Conservation (phyloP, 129 eudicot species). For the Deinandra increscens region DNA sequence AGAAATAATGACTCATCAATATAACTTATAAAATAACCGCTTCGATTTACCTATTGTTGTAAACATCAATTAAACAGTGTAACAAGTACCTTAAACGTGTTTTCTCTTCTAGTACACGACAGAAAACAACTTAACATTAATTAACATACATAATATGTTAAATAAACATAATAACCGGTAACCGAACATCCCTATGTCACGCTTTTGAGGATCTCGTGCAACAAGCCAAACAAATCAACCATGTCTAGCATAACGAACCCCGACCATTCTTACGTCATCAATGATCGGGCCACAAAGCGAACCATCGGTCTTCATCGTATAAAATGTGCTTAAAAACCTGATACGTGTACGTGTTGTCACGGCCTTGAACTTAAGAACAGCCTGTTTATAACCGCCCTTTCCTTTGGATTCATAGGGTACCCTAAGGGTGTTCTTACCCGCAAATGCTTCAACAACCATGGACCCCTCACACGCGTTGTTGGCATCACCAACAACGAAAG, state of each 20-base stretch:
- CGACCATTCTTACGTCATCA: slow-evolving; percentile 66
- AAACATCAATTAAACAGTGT: not conserved
- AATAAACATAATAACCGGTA: slow-evolving; percentile 33
- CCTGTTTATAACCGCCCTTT: slow-evolving; percentile 52
- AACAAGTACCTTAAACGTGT: slow-evolving; percentile 16
- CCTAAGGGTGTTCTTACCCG: slow-evolving; percentile 46
- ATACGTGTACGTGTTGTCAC: slow-evolving; percentile 48
- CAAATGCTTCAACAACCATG: slow-evolving; percentile 75
- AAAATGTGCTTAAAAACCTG: slow-evolving; percentile 62
- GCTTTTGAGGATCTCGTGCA: not conserved
- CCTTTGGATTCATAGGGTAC: slow-evolving; percentile 57
- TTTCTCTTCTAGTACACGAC: slow-evolving; percentile 32
- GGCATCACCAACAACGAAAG: slow-evolving; percentile 77
- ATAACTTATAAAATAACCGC: not conserved
- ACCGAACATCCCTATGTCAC: slow-evolving; percentile 22
- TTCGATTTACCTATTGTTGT: not conserved
- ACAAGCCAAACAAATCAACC: slow-evolving; percentile 30
- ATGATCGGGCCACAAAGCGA: slow-evolving; percentile 83
- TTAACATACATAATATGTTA: slow-evolving; percentile 37
- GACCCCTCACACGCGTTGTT: slow-evolving; percentile 70
- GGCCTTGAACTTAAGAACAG: slow-evolving; percentile 52
- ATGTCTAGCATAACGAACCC: slow-evolving; percentile 45
- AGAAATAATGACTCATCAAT: too few species aligned
- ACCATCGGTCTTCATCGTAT: slow-evolving; percentile 78
- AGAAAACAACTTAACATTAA: slow-evolving; percentile 33